phyloP scores from a whole-genome alignment of 2,329 filamentous ascomycete species.

The Nothomitra cinnamomea region DNA sequence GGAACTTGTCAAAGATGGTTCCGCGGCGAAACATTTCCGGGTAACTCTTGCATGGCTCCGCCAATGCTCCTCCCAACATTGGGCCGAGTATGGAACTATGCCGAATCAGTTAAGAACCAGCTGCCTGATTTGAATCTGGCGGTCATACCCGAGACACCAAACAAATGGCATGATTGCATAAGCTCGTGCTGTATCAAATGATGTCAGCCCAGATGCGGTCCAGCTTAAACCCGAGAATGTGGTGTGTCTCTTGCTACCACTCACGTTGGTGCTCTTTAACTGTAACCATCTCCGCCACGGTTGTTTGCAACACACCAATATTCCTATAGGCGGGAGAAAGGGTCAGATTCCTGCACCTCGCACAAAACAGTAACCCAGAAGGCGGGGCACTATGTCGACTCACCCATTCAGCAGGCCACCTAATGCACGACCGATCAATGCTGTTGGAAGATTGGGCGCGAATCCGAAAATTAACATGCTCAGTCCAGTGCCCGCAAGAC shows the following conservation, averaged over 20 bases:
- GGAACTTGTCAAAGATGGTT: constrained; percentile 70
- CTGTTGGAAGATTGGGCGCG: constrained; percentile 61
- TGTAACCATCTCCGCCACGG: constrained; percentile 83
- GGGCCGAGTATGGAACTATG: constrained; percentile 75
- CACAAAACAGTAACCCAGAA: neutral
- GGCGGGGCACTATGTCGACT: constrained; percentile 18
- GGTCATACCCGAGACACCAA: constrained; percentile 73
- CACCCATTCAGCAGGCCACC: constrained; percentile 88
- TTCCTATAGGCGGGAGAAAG: constrained; percentile 38
- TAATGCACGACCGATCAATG: constrained; percentile 71
- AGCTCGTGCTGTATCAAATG: constrained; percentile 46
- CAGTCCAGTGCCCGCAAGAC: constrained; percentile 76
- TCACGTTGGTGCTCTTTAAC: constrained; percentile 82
- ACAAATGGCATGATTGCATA: constrained; percentile 98
- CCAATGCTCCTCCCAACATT: constrained; percentile 76
- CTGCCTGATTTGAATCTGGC: constrained; percentile 17
- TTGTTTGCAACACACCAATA: constrained; percentile 88
- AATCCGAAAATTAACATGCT: constrained; percentile 93
- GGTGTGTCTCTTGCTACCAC: constrained; percentile 20
- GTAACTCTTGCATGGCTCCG: constrained; percentile 70
- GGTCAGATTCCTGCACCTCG: constrained; percentile 13
- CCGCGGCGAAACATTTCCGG: constrained; percentile 53
- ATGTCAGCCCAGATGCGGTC: constrained; percentile 1
- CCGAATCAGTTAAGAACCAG: constrained; percentile 16
- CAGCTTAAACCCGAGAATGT: neutral